Base-by-base conservation (phyloP, 495 filamentous ascomycete genomes). In the Neurospora sp. region DNA sequence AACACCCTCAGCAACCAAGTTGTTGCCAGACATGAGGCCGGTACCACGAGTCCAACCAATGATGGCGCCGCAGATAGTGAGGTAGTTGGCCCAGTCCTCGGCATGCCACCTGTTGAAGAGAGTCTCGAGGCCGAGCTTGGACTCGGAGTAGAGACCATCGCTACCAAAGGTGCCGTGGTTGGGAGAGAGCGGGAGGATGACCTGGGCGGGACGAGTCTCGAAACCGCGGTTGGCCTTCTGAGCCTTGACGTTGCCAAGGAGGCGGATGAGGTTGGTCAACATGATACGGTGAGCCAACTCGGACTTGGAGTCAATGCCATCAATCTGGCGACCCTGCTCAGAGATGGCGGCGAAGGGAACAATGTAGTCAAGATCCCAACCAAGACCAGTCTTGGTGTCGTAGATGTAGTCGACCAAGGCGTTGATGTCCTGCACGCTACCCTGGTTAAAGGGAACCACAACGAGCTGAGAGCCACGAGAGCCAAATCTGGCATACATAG, bases 31-130 rank as follows among this genome's bases (percentile, higher is more conserved):
- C 96, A 99, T 99, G 75, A 99, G 87, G 77, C 96, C 96, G 72
- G 96, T 99, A 69, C 96, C 96, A 83, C 96, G 94, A 74, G 96
- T 99, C 96, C 96, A 99, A 74, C 96, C 96, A 81, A 99, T 99
- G 82, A 99, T 93, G 72, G 96, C 96, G 83, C 96, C 96, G 77
- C 96, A 98, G 78, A 99, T 97, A 75, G 95, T 99, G 76, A 99
- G 92, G 86, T 96, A 99, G 83, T 94, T 94, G 79, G 89, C 91
- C 96, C 96, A 99, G 84, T 89, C 94, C 84, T 99, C 96, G 0
- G 96, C 97, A 82, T 97, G 90, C 96, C 96, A 99, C 76, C 96
- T 89, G 84, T 97, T 97, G 89, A 99, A 99, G 66, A 99, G 88
- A 3, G 96, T 98, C 86, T 99, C 96, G 44, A 99, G 86, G 12